These are phyloP conservation scores for Syncephalastrum monosporum DNA, from an alignment of 371 early-diverging fungal genomes.

Conservation along the genomic window DNA sequence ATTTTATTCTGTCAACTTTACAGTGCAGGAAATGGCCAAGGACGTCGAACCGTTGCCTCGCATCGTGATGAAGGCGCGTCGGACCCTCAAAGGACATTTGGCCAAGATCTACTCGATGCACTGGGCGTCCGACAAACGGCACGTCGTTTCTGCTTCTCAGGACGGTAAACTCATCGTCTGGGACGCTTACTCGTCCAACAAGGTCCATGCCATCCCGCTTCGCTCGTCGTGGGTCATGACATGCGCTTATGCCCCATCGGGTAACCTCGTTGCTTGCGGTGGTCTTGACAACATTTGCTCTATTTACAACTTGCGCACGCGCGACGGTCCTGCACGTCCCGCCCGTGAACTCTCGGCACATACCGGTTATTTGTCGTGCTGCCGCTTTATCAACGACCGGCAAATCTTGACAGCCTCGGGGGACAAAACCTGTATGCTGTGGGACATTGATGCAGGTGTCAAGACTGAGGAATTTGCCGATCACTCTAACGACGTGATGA, in stretches of 20 bases:
- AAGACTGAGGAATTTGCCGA: conserved; percentile 92
- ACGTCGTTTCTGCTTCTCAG: conserved; percentile 94
- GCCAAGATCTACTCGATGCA: conserved; percentile 99
- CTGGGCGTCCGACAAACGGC: conserved; percentile 93
- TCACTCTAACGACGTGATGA: conserved; percentile 98
- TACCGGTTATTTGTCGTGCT: conserved; percentile 96
- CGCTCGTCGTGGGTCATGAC: conserved; percentile 99
- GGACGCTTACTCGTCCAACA: conserved; percentile 97
- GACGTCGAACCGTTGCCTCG: conserved; percentile 86
- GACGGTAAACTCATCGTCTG: conserved; percentile 98
- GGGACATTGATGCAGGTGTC: conserved; percentile 96
- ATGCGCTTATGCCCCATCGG: conserved; percentile 95
- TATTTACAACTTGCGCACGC: conserved; percentile 91
- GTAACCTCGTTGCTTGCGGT: conserved; percentile 96
- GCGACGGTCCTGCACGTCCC: conserved; percentile 92
- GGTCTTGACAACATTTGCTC: conserved; percentile 97
- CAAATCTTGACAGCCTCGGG: conserved; percentile 93
- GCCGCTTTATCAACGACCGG: conserved; percentile 91
- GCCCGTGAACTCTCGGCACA: conserved; percentile 94
- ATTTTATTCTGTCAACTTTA: neutral
- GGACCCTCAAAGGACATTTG: conserved; percentile 94
- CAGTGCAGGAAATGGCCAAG: conserved; percentile 52
- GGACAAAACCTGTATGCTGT: conserved; percentile 97
- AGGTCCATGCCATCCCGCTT: conserved; percentile 95
- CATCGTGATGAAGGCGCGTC: conserved; percentile 90